phyloP scores from a whole-genome alignment of 495 filamentous ascomycete species.

The Chaetomium cochliodes region DNA sequence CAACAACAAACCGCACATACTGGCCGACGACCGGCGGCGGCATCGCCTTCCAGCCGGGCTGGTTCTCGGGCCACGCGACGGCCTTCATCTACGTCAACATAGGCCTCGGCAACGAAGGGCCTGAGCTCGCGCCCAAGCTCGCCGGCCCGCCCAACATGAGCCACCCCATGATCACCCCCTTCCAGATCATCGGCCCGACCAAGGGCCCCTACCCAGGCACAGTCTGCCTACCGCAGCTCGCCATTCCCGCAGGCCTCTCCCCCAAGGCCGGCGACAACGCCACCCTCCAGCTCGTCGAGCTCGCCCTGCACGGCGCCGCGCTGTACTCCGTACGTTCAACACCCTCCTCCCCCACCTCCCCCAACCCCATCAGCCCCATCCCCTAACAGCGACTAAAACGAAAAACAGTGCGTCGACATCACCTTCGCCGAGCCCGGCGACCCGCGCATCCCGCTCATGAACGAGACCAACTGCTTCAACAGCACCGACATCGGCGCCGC shows the following conservation, averaged over 20 bases:
- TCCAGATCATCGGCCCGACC: slow-evolving; percentile 80
- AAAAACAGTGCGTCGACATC: slow-evolving; percentile 81
- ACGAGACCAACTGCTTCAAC: slow-evolving; percentile 80
- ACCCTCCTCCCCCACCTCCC: not conserved
- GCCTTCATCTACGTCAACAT: slow-evolving; percentile 94
- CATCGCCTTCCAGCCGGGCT: slow-evolving; percentile 82
- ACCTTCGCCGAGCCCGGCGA: slow-evolving; percentile 74
- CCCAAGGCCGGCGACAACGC: slow-evolving; percentile 82
- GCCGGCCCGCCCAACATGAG: slow-evolving; percentile 79
- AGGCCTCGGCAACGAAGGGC: slow-evolving; percentile 71
- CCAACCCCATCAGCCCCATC: not conserved
- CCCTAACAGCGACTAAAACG: not conserved
- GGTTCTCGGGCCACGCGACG: slow-evolving; percentile 87
- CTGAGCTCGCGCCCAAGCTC: slow-evolving; percentile 29
- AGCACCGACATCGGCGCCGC: slow-evolving; percentile 70
- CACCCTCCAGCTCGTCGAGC: slow-evolving; percentile 91
- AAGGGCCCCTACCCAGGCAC: slow-evolving; percentile 81
- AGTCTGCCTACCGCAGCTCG: slow-evolving; percentile 86
- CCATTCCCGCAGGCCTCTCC: slow-evolving; percentile 70
- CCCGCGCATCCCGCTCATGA: slow-evolving; percentile 63
- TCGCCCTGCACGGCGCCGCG: slow-evolving; percentile 83
- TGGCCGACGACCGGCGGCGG: slow-evolving; percentile 90
- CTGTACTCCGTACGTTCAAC: slow-evolving; percentile 90
- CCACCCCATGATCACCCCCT: slow-evolving; percentile 74
- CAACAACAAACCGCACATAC: slow-evolving; percentile 78